Conservation (phyloP, 2,329 filamentous ascomycete genomes). For the Alternaria ventricosa region DNA sequence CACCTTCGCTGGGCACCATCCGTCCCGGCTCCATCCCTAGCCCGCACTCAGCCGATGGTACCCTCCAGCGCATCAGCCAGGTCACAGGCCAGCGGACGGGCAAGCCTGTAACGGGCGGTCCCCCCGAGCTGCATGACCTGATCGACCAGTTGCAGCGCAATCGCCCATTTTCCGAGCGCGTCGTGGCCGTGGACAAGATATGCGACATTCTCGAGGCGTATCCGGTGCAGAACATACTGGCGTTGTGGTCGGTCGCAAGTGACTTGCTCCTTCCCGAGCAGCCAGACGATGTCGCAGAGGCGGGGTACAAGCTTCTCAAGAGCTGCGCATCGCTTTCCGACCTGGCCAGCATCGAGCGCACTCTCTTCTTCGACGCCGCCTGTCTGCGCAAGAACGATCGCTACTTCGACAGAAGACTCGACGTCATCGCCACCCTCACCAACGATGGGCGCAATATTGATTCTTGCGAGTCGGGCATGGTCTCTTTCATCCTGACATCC, state of each 20-base stretch:
- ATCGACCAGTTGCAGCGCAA: slow-evolving; percentile 39
- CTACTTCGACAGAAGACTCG: slow-evolving; percentile 42
- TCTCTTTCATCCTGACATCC: slow-evolving; percentile 41
- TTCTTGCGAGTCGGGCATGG: slow-evolving; percentile 45
- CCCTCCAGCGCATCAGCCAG: slow-evolving; percentile 35
- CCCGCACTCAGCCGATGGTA: slow-evolving; percentile 33
- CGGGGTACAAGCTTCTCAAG: slow-evolving; percentile 45
- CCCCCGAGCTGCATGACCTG: slow-evolving; percentile 44
- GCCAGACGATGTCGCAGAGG: slow-evolving; percentile 40
- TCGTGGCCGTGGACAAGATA: slow-evolving; percentile 42
- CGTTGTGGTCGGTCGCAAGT: slow-evolving; percentile 47
- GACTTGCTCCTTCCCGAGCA: slow-evolving; percentile 47
- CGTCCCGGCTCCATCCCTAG: slow-evolving; percentile 31
- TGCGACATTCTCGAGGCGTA: slow-evolving; percentile 45
- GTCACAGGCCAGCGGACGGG: slow-evolving; percentile 24
- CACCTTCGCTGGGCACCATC: slow-evolving; percentile 34
- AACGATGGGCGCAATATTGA: slow-evolving; percentile 48
- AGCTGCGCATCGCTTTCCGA: slow-evolving; percentile 43
- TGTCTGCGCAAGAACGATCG: slow-evolving; percentile 34
- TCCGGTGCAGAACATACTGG: slow-evolving; percentile 45
- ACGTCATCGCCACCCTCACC: slow-evolving; percentile 47
- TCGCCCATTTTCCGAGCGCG: slow-evolving; percentile 36
- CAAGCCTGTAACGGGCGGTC: slow-evolving; percentile 42
- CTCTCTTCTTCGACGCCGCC: slow-evolving; percentile 48
- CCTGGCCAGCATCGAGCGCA: slow-evolving; percentile 46